phyloP scores from a whole-genome alignment of 2,329 filamentous ascomycete genomes.

The Colletotrichum sp. region DNA sequence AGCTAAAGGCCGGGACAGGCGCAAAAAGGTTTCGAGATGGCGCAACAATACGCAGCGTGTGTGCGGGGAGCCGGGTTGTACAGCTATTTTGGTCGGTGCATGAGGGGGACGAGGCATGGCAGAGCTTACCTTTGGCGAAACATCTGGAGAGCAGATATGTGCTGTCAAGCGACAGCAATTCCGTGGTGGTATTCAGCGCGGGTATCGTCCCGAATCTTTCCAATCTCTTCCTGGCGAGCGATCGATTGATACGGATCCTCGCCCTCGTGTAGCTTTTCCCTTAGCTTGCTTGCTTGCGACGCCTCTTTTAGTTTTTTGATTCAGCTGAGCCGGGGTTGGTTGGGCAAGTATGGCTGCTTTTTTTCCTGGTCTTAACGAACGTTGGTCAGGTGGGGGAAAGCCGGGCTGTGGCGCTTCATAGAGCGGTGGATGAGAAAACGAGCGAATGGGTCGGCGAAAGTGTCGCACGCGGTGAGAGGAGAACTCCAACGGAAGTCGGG shows the following conservation, averaged over 20 bases:
- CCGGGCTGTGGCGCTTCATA: constrained; percentile 18
- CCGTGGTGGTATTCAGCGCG: constrained; percentile 6
- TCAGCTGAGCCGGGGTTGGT: neutral
- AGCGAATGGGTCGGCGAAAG: constrained; percentile 11
- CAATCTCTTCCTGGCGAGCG: constrained; percentile 7
- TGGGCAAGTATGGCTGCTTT: neutral
- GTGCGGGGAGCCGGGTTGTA: constrained; percentile 9
- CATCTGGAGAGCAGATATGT: constrained; percentile 25
- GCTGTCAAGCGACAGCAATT: constrained; percentile 27
- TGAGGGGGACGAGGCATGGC: neutral
- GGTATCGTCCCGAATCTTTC: neutral
- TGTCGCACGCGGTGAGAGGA: constrained; percentile 1
- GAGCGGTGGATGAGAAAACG: constrained; percentile 13
- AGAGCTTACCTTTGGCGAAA: constrained; percentile 38
- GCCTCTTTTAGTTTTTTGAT: neutral
- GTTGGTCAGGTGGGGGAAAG: constrained; percentile 21
- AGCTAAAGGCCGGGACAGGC: constrained; percentile 5
- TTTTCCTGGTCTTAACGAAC: neutral
- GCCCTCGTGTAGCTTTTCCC: neutral
- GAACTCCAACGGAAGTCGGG: neutral
- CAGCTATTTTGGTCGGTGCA: constrained; percentile 18
- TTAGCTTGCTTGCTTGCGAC: neutral
- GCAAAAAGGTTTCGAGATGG: constrained; percentile 5
- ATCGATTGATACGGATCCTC: constrained; percentile 2
- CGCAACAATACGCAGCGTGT: neutral